Percentiles rank a stretch among this genome's conserved stretches.
Evolutionary conservation across 1,139 yeast genomes (phyloP).

Genomic region (Hemisphaericaspora lyxosophila): DNA sequence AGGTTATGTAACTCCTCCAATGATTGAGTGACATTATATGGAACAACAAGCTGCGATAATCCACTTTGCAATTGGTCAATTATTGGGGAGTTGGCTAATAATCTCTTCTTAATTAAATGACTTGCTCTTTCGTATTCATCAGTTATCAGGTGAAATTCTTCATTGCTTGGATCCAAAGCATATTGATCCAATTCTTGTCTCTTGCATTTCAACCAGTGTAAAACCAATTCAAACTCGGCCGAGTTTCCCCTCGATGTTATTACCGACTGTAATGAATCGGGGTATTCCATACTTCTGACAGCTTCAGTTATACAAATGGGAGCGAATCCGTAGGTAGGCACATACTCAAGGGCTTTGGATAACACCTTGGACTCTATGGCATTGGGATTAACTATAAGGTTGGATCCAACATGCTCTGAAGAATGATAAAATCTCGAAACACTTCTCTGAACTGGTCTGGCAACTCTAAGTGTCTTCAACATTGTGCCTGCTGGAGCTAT

Average conservation of each 20-base stretch:
- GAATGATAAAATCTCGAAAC: conserved; percentile 31
- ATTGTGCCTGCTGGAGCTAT: too few species aligned
- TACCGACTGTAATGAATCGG: conserved; percentile 66
- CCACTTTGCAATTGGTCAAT: conserved; percentile 47
- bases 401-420: conserved; percentile 34
- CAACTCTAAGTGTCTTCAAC: conserved; percentile 3
- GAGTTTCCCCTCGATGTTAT: conserved; percentile 40
- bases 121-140: conserved; percentile 61
- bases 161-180: conserved; percentile 25
- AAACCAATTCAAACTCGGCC: conserved; percentile 48
- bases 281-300: conserved; percentile 57
- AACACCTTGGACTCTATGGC: conserved; percentile 36
- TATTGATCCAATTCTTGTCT: conserved; percentile 34
- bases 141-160: conserved; percentile 23
- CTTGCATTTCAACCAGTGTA: conserved; percentile 40
- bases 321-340: conserved; percentile 72
- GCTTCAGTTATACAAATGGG: conserved; percentile 61
- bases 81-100: conserved; percentile 60
- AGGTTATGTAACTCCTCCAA: conserved; percentile 69
- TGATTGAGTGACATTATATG: conserved; percentile 50
- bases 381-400: conserved; percentile 29
- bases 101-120: conserved; percentile 57
- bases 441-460: neutral
- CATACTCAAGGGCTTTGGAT: conserved; percentile 42
- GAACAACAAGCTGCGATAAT: conserved; percentile 54